Evolutionary conservation across 2,329 filamentous ascomycete genomes (phyloP).

Genomic region (Aspergillus sp.): DNA sequence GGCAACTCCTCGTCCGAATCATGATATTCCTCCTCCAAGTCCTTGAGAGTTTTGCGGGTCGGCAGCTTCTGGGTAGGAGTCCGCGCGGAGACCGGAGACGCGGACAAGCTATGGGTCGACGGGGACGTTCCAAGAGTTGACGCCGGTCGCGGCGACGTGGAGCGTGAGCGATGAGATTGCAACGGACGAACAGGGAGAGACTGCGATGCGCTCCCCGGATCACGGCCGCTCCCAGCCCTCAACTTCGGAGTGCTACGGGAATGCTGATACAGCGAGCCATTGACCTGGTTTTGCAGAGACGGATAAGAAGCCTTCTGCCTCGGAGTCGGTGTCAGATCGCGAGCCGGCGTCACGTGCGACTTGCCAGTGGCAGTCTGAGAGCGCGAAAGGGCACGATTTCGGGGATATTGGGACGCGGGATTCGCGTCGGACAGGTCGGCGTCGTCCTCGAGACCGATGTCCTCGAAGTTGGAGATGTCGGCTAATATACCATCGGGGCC

Average conservation of each 20-base stretch:
- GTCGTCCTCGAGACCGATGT: constrained; percentile 77
- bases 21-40: constrained; percentile 42
- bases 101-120: constrained; percentile 17
- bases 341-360: constrained; percentile 20
- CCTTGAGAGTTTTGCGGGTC: constrained; percentile 37
- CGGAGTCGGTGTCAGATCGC: constrained; percentile 24
- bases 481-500: constrained; percentile 57
- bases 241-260: constrained; percentile 17
- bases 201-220: constrained; percentile 11
- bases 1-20: constrained; percentile 43
- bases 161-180: constrained; percentile 22
- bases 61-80: constrained; percentile 28
- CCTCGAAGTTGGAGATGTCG: constrained; percentile 80
- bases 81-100: constrained; percentile 16
- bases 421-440: constrained; percentile 28
- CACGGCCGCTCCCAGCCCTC: constrained; percentile 15
- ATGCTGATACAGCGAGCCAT: constrained; percentile 18
- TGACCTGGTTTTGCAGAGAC: constrained; percentile 16
- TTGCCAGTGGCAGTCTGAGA: constrained; percentile 14
- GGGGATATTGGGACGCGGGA: constrained; percentile 22
- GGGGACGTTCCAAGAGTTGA: constrained; percentile 16
- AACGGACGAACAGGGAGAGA: constrained; percentile 19
- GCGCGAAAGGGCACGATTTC: constrained; percentile 16
- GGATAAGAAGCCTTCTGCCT: constrained; percentile 17
- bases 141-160: constrained; percentile 20